Percentiles rank a stretch among this genome's conserved stretches.
Evolutionary conservation across 208 protist genomes (phyloP).

Genomic region (Trypanosoma grayi): DNA sequence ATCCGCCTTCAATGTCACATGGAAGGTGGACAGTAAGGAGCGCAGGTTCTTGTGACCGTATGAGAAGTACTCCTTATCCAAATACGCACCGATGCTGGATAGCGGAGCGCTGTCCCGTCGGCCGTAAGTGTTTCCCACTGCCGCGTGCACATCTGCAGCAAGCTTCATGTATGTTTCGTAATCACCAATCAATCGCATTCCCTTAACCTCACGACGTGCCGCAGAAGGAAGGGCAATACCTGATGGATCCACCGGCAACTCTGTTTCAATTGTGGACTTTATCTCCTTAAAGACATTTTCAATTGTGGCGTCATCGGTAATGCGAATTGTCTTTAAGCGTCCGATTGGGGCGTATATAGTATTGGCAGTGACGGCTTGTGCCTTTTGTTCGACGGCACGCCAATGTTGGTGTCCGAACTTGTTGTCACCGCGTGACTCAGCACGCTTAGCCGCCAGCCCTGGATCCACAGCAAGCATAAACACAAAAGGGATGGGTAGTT

Average conservation of each 20-base stretch:
- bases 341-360: slow-evolving; percentile 59
- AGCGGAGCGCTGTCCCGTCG: slow-evolving; percentile 69
- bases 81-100: slow-evolving; percentile 69
- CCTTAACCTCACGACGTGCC: slow-evolving; percentile 15
- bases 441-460: slow-evolving; percentile 54
- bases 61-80: slow-evolving; percentile 69
- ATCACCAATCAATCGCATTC: slow-evolving; percentile 51
- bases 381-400: slow-evolving; percentile 71
- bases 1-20: slow-evolving; percentile 83
- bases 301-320: slow-evolving; percentile 31
- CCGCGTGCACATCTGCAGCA: slow-evolving; percentile 53
- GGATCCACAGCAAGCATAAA: slow-evolving; percentile 76
- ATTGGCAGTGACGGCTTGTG: slow-evolving; percentile 54
- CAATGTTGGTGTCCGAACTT: slow-evolving; percentile 48
- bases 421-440: slow-evolving; percentile 44
- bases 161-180: slow-evolving; percentile 55
- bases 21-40: slow-evolving; percentile 36
- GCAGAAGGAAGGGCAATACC: slow-evolving; percentile 13
- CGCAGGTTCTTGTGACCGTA: slow-evolving; percentile 37
- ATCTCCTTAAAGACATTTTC: slow-evolving; percentile 49
- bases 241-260: slow-evolving; percentile 23
- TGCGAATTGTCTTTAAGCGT: slow-evolving; percentile 47
- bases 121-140: slow-evolving; percentile 58
- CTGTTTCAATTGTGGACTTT: slow-evolving; percentile 38
- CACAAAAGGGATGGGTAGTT: slow-evolving; percentile 67